phyloP scores from a whole-genome alignment of 495 filamentous ascomycete genomes.

The Glarea lozoyensis region DNA sequence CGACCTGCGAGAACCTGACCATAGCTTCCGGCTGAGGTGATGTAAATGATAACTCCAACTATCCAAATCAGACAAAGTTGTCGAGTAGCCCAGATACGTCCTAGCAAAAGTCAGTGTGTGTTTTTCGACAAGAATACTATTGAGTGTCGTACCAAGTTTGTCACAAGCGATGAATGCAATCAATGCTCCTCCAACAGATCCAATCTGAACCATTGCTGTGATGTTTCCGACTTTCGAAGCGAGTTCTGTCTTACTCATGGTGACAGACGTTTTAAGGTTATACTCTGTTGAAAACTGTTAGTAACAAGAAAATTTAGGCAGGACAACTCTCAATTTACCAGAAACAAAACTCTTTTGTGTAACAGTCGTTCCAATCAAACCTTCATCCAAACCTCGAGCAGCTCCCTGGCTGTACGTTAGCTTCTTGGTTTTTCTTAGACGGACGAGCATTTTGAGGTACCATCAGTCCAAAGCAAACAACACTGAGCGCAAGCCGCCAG shows the following conservation, averaged over 20 bases:
- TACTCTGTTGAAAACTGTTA: too few species aligned
- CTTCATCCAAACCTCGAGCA: constrained; percentile 65
- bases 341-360: constrained; percentile 48
- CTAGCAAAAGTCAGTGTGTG: constrained; percentile 1
- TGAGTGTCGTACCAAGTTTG: constrained; percentile 39
- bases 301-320: too few species aligned
- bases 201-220: constrained; percentile 65
- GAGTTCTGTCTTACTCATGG: constrained; percentile 18
- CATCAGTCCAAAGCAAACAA: constrained; percentile 58
- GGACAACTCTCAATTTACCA: constrained; percentile 43
- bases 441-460: not conserved
- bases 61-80: constrained; percentile 60
- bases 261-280: too few species aligned
- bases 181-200: constrained; percentile 54
- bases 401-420: constrained; percentile 33
- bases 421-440: not conserved
- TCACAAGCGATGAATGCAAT: constrained; percentile 58
- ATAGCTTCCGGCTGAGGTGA: constrained; percentile 50
- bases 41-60: constrained; percentile 58
- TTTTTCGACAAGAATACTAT: not conserved
- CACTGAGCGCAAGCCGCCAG: constrained; percentile 57
- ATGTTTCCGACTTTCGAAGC: constrained; percentile 62
- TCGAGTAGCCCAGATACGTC: constrained; percentile 58
- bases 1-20: constrained; percentile 58
- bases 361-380: constrained; percentile 58